These are phyloP conservation scores for Leccinum fuscescens DNA, from an alignment of 1,284 basidiomycete genomes.

Conservation along the genomic window DNA sequence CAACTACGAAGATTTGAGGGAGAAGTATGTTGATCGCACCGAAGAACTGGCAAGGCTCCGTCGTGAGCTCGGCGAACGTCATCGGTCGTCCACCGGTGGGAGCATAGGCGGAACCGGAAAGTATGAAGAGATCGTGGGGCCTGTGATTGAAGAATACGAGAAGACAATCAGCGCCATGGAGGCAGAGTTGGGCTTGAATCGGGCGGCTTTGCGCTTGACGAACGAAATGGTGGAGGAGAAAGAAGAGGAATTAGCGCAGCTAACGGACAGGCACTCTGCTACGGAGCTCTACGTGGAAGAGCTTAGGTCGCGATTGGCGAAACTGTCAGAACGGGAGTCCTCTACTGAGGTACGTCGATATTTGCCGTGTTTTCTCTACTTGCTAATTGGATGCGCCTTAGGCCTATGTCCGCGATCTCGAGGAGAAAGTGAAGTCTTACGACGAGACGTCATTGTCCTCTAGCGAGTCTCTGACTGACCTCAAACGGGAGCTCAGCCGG, in stretches of 20 bases:
- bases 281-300: slow-evolving; percentile 88
- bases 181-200: slow-evolving; percentile 87
- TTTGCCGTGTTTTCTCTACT: slow-evolving; percentile 4
- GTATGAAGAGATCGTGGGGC: slow-evolving; percentile 95
- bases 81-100: slow-evolving; percentile 59
- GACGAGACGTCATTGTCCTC: slow-evolving; percentile 78
- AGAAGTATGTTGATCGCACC: slow-evolving; percentile 80
- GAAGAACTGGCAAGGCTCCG: slow-evolving; percentile 82
- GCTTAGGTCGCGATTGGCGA: slow-evolving; percentile 74
- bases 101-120: slow-evolving; percentile 70
- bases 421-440: slow-evolving; percentile 82
- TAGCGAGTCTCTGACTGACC: slow-evolving; percentile 73
- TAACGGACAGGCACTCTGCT: slow-evolving; percentile 68
- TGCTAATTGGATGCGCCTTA: slow-evolving; percentile 31
- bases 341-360: slow-evolving; percentile 74
- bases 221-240: slow-evolving; percentile 92
- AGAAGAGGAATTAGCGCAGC: slow-evolving; percentile 69
- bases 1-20: slow-evolving; percentile 82
- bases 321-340: slow-evolving; percentile 84
- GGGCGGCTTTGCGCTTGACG: slow-evolving; percentile 84
- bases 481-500: slow-evolving; percentile 79
- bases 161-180: slow-evolving; percentile 96
- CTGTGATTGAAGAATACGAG: slow-evolving; percentile 98
- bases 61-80: slow-evolving; percentile 72
- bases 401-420: slow-evolving; percentile 91